Evolutionary conservation across 495 filamentous ascomycete genomes (phyloP).

Genomic region (Penicillium arizonense): DNA sequence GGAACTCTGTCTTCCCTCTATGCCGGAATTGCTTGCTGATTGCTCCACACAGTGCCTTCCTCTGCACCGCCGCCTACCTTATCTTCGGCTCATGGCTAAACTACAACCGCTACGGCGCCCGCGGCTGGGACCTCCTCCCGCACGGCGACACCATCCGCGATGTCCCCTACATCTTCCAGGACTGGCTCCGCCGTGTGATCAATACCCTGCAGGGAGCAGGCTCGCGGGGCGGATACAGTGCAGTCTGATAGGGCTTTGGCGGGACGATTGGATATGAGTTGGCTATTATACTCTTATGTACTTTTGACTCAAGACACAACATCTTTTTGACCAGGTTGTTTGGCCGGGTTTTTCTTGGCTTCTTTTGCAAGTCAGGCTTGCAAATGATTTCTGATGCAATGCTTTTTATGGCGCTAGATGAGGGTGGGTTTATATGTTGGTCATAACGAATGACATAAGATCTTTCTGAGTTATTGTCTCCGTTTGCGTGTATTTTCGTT

Average conservation of each 20-base stretch:
- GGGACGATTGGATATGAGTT: background rate
- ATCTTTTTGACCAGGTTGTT: background rate
- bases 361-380: background rate
- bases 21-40: background rate
- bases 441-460: conserved; percentile 2
- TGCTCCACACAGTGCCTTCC: conserved; percentile 61
- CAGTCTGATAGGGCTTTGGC: conserved; percentile 56
- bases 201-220: conserved; percentile 78
- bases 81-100: conserved; percentile 99
- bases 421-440: conserved; percentile 1
- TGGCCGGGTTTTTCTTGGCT: background rate
- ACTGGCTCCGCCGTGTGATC: conserved; percentile 76
- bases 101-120: conserved; percentile 92
- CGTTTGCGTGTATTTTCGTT: background rate
- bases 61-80: conserved; percentile 82
- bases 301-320: background rate
- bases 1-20: background rate
- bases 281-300: conserved; percentile 3
- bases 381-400: background rate
- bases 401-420: conserved; percentile 5
- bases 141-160: conserved; percentile 92
- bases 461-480: background rate
- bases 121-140: conserved; percentile 93
- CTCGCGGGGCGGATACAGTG: conserved; percentile 88
- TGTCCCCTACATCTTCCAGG: conserved; percentile 86